A percentile compares a stretch with the other conserved stretches of the same genome.
phyloP scores from a whole-genome alignment of 768 basidiomycete species.

The Suillus lakei region DNA sequence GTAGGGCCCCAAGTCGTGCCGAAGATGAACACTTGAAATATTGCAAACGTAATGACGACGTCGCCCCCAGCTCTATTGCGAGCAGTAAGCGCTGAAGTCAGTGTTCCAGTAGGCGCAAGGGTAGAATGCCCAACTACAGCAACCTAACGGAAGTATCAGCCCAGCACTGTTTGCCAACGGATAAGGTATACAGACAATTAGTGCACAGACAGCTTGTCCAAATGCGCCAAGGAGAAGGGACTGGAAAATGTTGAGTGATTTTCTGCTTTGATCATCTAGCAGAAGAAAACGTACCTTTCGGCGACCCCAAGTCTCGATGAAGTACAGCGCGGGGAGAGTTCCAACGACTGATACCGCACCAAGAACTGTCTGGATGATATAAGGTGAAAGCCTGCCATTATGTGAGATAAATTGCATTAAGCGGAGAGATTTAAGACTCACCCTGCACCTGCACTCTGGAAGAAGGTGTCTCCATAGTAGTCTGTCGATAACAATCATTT shows the following conservation, averaged over 20 bases:
- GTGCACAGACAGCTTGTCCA: slow-evolving; percentile 60
- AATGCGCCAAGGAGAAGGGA: slow-evolving; percentile 70
- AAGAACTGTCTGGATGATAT: slow-evolving; percentile 75
- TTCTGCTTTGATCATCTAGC: background rate
- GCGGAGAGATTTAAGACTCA: slow-evolving; percentile 30
- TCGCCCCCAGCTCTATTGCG: slow-evolving; percentile 67
- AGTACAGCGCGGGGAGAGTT: slow-evolving; percentile 67
- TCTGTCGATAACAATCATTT: slow-evolving; percentile 45
- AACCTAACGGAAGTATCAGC: slow-evolving; percentile 43
- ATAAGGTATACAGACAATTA: slow-evolving; percentile 51
- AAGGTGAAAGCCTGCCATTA: slow-evolving; percentile 56
- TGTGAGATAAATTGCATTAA: background rate
- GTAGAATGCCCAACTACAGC: slow-evolving; percentile 74
- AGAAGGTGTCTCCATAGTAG: slow-evolving; percentile 83
- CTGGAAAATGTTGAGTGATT: slow-evolving; percentile 31
- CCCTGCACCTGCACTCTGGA: slow-evolving; percentile 72
- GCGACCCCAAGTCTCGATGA: slow-evolving; percentile 80
- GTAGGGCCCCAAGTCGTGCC: slow-evolving; percentile 80
- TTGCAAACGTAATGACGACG: slow-evolving; percentile 73
- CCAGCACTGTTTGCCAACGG: background rate
- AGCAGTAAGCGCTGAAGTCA: slow-evolving; percentile 50
- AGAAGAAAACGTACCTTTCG: slow-evolving; percentile 49
- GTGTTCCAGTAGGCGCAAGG: slow-evolving; percentile 58
- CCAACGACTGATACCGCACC: slow-evolving; percentile 77
- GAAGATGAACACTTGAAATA: slow-evolving; percentile 76